Evolutionary conservation across 2,329 filamentous ascomycete species (phyloP), one percentile per base, ranked within the genome.

Genomic region (Bisporella sp.): DNA sequence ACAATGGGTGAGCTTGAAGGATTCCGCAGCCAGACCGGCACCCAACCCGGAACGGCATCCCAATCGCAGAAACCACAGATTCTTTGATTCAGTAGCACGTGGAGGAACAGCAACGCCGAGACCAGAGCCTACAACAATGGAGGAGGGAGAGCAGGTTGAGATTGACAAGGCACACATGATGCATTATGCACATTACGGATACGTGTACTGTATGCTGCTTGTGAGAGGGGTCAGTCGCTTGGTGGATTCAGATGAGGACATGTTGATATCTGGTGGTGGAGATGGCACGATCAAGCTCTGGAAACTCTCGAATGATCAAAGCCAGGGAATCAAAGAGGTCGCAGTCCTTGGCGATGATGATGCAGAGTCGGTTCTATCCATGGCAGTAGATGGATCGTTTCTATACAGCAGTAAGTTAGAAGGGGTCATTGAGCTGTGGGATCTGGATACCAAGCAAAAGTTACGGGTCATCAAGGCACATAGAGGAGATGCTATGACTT

Each of bases 221-320:
- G 84, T 89, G 1, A 82, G 80, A 54, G 88, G 87, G 0, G 76
- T 78, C 0, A 81, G 78, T 0, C 73, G 81, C 1, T 76, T 89
- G 5, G 77, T 89, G 4, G 85, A 85, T 5, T 74, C 79, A 0
- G 82, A 88, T 1, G 82, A 86, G 30, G 91, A 97, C 59, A 82
- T 95, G 1, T 68, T 99, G 37, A 81, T 99, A 32, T 95, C 92
- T 0, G 93, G 91, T 6, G 91, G 89, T 35, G 95, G 93, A 32
- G 93, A 97, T 64, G 95, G 93, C 0, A 88, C 87, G 0, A 91
- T 99, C 64, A 95, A 96, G 68, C 68, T 97, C n/a, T 99, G 93
- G 93, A 80, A 79, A 48, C 75, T 96, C 5, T 66, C 68, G 4
- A 66, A 69, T 6, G 70, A 78, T 7, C 71, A 73, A 8, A 75